Conservation (phyloP, 495 filamentous ascomycete genomes). For the Penicillium steckii region DNA sequence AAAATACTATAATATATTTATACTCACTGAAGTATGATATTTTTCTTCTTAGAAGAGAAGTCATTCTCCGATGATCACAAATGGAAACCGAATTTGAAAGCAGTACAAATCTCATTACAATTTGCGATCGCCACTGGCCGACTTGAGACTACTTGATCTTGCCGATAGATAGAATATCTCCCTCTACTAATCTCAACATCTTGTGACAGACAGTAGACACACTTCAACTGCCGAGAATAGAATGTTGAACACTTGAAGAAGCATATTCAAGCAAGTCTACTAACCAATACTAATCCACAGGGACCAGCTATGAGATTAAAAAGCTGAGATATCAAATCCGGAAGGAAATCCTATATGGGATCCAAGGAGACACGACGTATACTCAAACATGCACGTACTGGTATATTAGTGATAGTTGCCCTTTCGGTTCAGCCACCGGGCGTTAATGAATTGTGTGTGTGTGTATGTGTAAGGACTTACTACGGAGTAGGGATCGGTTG, state of each 20-base stretch:
- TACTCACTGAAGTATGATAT: background rate
- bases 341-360: background rate
- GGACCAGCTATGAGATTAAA: too few species aligned
- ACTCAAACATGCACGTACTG: too few species aligned
- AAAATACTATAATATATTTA: background rate
- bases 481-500: too few species aligned
- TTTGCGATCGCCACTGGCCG: background rate
- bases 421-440: too few species aligned
- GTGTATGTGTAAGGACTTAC: too few species aligned
- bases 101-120: background rate
- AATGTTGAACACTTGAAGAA: background rate
- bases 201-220: background rate
- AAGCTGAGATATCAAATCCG: background rate
- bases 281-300: background rate
- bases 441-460: too few species aligned
- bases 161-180: background rate
- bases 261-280: background rate
- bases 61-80: background rate
- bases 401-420: too few species aligned
- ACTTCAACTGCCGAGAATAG: too few species aligned
- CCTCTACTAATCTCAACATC: background rate
- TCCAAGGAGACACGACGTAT: background rate
- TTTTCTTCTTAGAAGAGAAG: background rate
- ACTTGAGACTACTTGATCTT: background rate
- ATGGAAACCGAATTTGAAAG: background rate